A percentile compares a stretch with the other conserved stretches of the same genome.
phyloP scores from a whole-genome alignment of 495 filamentous ascomycete species.

The Aspergillus bertholletiae region DNA sequence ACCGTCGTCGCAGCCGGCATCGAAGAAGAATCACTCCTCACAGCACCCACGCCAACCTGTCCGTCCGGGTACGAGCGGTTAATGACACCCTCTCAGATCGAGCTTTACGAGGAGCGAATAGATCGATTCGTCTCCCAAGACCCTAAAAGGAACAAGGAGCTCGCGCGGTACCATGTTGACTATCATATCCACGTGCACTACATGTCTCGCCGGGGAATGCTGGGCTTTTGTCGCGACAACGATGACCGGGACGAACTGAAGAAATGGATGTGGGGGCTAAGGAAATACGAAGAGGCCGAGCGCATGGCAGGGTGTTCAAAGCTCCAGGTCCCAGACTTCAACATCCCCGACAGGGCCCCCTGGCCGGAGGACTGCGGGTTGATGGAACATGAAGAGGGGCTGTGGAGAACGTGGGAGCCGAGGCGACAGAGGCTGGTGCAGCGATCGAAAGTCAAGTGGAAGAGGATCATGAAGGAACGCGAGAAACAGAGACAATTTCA shows the following conservation, averaged over 20 bases:
- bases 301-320: neutral
- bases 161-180: constrained; percentile 32
- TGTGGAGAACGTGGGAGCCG: constrained; percentile 23
- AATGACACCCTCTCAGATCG: constrained; percentile 17
- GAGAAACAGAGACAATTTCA: constrained; percentile 14
- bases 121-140: constrained; percentile 14
- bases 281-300: neutral
- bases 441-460: constrained; percentile 20
- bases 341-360: neutral
- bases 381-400: constrained; percentile 18
- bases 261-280: neutral
- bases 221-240: constrained; percentile 27
- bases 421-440: constrained; percentile 12
- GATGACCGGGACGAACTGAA: constrained; percentile 25
- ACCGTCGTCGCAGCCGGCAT: constrained; percentile 13
- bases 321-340: neutral
- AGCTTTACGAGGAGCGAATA: constrained; percentile 16
- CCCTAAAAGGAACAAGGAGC: constrained; percentile 9
- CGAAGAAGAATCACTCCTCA: neutral
- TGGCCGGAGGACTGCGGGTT: constrained; percentile 21
- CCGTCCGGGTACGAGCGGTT: constrained; percentile 15
- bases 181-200: constrained; percentile 37
- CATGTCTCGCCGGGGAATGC: constrained; percentile 15
- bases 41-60: too few species aligned
- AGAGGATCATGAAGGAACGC: constrained; percentile 25